Percentiles rank a stretch among this genome's conserved stretches.
phyloP scores from a whole-genome alignment of 176 grass and related monocot genomes.

The Carex scoparia region DNA sequence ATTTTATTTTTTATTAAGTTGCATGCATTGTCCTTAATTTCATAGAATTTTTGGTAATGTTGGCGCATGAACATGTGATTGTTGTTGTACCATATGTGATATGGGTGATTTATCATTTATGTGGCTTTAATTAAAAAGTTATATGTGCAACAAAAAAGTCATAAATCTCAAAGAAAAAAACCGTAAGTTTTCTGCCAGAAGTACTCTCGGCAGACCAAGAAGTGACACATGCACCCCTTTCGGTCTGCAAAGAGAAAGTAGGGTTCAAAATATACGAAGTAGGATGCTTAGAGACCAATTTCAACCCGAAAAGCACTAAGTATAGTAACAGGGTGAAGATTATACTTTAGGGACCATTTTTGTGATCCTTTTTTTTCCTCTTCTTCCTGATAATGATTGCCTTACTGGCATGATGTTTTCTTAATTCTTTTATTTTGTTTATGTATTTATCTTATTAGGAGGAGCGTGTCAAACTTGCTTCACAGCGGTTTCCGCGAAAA shows the following conservation, averaged over 20 bases:
- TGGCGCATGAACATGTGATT: neutral
- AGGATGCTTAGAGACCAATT: neutral
- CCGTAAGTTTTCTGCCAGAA: neutral
- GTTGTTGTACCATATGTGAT: neutral
- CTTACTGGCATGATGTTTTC: neutral
- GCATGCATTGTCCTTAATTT: neutral
- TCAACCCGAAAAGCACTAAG: neutral
- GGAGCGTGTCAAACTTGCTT: slow-evolving; percentile 98
- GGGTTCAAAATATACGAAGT: neutral
- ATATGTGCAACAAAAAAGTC: too few species aligned
- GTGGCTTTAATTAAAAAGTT: neutral
- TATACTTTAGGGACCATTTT: neutral
- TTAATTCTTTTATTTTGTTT: slow-evolving; percentile 9
- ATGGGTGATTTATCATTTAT: neutral
- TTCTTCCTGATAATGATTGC: neutral
- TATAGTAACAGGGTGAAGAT: neutral
- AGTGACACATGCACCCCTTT: neutral
- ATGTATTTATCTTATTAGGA: slow-evolving; percentile 37
- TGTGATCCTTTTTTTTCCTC: neutral
- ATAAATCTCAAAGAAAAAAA: neutral
- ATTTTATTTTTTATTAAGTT: neutral
- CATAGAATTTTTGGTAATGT: neutral
- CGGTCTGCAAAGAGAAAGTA: neutral
- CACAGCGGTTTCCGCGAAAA: slow-evolving; percentile 94
- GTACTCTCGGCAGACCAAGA: neutral